phyloP scores from a whole-genome alignment of 139 green algal species.

The Tetradesmus obliquus region DNA sequence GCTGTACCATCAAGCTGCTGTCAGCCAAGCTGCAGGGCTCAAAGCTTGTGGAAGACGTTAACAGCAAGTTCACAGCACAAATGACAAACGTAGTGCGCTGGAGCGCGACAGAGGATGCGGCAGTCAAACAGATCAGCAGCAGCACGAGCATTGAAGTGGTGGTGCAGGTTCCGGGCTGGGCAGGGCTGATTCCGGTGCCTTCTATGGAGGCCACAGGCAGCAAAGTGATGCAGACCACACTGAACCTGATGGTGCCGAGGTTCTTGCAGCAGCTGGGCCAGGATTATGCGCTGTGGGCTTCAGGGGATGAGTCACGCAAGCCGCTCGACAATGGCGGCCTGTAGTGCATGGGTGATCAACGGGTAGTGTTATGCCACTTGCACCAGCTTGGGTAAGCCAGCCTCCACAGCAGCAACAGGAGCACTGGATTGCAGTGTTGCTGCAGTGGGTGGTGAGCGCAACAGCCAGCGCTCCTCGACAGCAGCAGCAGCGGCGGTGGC shows the following conservation, averaged over 20 bases:
- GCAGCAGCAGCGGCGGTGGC: too few relatives aligned
- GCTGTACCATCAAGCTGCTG: conserved; percentile 84
- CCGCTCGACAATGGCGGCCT: conserved; percentile 61
- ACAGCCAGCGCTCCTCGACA: too few relatives aligned
- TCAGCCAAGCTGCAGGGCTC: conserved; percentile 76
- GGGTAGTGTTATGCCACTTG: background rate
- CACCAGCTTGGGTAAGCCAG: background rate
- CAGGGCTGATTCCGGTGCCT: conserved; percentile 39
- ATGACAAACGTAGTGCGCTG: conserved; percentile 85
- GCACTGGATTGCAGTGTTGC: too few relatives aligned
- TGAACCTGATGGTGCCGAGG: conserved; percentile 79
- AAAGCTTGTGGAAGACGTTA: conserved; percentile 64
- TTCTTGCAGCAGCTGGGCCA: conserved; percentile 85
- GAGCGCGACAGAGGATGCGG: conserved; percentile 23
- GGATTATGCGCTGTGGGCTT: conserved; percentile 85
- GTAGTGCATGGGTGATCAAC: conserved; percentile 25
- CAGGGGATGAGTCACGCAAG: conserved; percentile 72
- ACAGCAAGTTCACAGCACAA: conserved; percentile 73
- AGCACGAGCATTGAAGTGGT: conserved; percentile 60
- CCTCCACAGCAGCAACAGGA: background rate
- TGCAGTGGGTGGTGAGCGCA: too few relatives aligned
- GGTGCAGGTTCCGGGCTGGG: conserved; percentile 59
- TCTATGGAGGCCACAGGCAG: conserved; percentile 55
- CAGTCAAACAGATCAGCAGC: conserved; percentile 51
- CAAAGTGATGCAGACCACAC: conserved; percentile 75